Evolutionary conservation across 1,139 yeast species (phyloP).

Genomic region (Nematodospora anomalae): DNA sequence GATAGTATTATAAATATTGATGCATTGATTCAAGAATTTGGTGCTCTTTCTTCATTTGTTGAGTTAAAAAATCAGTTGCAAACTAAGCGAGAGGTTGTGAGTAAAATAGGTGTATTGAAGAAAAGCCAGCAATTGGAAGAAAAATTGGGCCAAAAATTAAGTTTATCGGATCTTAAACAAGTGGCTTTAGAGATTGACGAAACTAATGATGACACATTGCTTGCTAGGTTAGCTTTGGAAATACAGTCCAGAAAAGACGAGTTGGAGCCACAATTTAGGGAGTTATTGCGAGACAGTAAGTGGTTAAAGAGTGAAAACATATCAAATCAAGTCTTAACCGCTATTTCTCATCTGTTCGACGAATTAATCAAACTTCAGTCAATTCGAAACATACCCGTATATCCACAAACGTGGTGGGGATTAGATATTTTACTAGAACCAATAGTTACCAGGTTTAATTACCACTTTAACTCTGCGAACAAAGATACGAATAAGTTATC

Average conservation of each 20-base stretch:
- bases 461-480: conserved; percentile 62
- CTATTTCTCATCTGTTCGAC: conserved; percentile 15
- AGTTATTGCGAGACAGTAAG: conserved; percentile 12
- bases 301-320: conserved; percentile 19
- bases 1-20: conserved; percentile 18
- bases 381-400: conserved; percentile 29
- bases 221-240: conserved; percentile 1
- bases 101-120: conserved; percentile 5
- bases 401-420: conserved; percentile 58
- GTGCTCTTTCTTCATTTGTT: conserved; percentile 15
- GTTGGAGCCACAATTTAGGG: conserved; percentile 7
- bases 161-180: conserved; percentile 8
- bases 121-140: conserved; percentile 5
- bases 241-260: conserved; percentile 5
- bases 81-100: conserved; percentile 5
- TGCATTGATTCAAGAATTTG: conserved; percentile 18
- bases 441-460: conserved; percentile 62
- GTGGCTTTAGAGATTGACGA: conserved; percentile 6
- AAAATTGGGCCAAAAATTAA: conserved; percentile 3
- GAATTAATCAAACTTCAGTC: conserved; percentile 40
- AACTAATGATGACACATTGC: conserved; percentile 3
- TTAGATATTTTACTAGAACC: conserved; percentile 57
- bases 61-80: conserved; percentile 13
- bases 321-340: conserved; percentile 12
- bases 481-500: conserved; percentile 67